Evolutionary conservation across 305 asterid species (phyloP).

Genomic region (Andrographis paniculata): DNA sequence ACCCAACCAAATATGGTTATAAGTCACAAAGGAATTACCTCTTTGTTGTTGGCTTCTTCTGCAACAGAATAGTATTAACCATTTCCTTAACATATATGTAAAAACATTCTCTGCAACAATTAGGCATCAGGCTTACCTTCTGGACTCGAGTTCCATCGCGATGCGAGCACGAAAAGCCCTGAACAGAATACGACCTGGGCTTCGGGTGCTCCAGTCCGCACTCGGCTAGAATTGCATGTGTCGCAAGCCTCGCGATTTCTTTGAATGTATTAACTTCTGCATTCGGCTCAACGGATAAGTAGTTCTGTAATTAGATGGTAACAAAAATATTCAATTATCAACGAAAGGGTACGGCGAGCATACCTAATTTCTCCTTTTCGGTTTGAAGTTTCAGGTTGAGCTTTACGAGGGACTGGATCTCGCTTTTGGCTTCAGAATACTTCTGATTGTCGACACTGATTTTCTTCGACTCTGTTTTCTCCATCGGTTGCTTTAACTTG

Average conservation of each 20-base stretch:
- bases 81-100: conserved; percentile 51
- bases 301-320: neutral
- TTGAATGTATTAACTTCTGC: conserved; percentile 47
- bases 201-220: conserved; percentile 54
- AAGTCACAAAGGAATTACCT: neutral
- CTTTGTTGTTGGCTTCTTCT: conserved; percentile 18
- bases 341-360: neutral
- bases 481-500: conserved; percentile 23
- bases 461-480: conserved; percentile 25
- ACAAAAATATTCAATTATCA: neutral
- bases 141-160: conserved; percentile 20
- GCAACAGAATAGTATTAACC: conserved; percentile 29
- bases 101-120: conserved; percentile 61
- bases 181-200: conserved; percentile 23
- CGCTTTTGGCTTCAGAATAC: conserved; percentile 48
- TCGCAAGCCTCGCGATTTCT: conserved; percentile 55
- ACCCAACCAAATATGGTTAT: no score
- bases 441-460: conserved; percentile 21
- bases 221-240: conserved; percentile 52
- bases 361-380: conserved; percentile 49
- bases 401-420: conserved; percentile 69
- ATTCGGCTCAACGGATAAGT: neutral
- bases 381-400: conserved; percentile 56
- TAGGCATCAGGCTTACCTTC: conserved; percentile 49
- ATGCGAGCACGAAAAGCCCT: conserved; percentile 40